Percentiles rank a stretch among this genome's conserved stretches.
Conservation (phyloP, 768 basidiomycete species). For the Mycena filopes region DNA sequence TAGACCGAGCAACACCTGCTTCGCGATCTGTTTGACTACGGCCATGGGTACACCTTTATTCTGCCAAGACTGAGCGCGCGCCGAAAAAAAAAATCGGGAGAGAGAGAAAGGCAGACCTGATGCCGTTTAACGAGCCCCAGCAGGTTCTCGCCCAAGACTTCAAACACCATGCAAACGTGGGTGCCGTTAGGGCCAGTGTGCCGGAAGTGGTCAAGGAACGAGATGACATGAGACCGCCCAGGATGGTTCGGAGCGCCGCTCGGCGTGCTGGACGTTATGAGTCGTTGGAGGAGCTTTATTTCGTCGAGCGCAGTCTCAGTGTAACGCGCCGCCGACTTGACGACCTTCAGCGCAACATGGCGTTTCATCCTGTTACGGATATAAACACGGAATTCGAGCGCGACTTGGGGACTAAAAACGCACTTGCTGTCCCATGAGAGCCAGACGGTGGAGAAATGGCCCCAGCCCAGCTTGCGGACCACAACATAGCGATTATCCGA, state of each 20-base stretch:
- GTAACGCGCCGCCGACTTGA: conserved; percentile 96
- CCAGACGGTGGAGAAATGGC: conserved; percentile 96
- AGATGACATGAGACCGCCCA: conserved; percentile 94
- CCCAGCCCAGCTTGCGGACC: conserved; percentile 96
- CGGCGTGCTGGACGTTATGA: conserved; percentile 84
- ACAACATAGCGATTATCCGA: conserved; percentile 89
- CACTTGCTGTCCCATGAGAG: conserved; percentile 85
- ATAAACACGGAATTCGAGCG: conserved; percentile 33
- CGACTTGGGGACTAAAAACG: conserved; percentile 38
- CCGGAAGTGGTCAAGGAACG: conserved; percentile 96
- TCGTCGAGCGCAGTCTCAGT: conserved; percentile 99
- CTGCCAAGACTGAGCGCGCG: conserved; percentile 45
- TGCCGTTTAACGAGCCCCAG: conserved; percentile 97
- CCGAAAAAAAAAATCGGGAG: background rate
- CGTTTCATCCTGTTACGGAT: conserved; percentile 77
- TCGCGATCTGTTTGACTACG: conserved; percentile 95
- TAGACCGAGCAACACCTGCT: conserved; percentile 93
- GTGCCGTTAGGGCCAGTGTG: conserved; percentile 97
- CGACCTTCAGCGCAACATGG: conserved; percentile 98
- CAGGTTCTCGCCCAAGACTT: conserved; percentile 97
- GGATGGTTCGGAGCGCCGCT: conserved; percentile 74
- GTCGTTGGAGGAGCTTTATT: conserved; percentile 96
- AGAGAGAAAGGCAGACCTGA: conserved; percentile 44
- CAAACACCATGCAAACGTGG: conserved; percentile 99
- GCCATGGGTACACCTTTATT: conserved; percentile 96